Base-by-base conservation (phyloP, 176 grass and related monocot species). In the Oryza punctata region DNA sequence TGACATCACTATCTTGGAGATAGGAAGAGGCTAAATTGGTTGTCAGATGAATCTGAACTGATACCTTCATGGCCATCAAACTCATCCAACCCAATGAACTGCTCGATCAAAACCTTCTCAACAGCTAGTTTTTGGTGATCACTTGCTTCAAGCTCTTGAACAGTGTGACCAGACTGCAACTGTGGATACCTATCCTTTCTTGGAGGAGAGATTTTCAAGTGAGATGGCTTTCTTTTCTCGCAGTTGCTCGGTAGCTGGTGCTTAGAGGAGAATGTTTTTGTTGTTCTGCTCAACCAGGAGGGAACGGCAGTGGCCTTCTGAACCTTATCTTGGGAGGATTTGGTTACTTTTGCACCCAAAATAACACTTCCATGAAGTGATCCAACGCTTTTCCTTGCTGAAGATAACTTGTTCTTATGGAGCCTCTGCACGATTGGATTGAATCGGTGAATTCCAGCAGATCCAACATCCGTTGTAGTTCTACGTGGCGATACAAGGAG, bases 11-110 rank as follows among this genome's bases (percentile, higher is more conserved):
- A 87, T 76, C 69, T 73, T 69, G 91, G 77, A 43, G 87, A 93
- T 57, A 80, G 21, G 54, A 44, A 74, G 5, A 87, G 77, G 29
- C 32, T 69, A 43, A 87, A 68, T 7, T 74, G n/a, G 52, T 64
- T 43, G 16, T 65, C 63, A 3, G 26, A n/a, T 1, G 24, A 75
- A 78, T 87, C 77, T 9, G 27, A 63, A 80, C 43, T 21, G 43
- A 86, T 89, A 38, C 87, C 87, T 89, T 92, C 91, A 7, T 87
- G 81, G 6, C 87, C 91, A 73, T 85, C 49, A 14, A 90, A 93
- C 29, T 90, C 84, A 24, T 68, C 78, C 15, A 81, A 27, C 18
- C 87, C 87, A 29, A 89, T 63, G 29, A 70, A n/a, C 25, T 84
- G 43, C 25, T 79, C 87, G 21, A 89, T 88, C 7, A 75, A 35